These are phyloP conservation scores for Neonectria ditissima DNA, from an alignment of 2,329 filamentous ascomycete species.

Conservation along the genomic window DNA sequence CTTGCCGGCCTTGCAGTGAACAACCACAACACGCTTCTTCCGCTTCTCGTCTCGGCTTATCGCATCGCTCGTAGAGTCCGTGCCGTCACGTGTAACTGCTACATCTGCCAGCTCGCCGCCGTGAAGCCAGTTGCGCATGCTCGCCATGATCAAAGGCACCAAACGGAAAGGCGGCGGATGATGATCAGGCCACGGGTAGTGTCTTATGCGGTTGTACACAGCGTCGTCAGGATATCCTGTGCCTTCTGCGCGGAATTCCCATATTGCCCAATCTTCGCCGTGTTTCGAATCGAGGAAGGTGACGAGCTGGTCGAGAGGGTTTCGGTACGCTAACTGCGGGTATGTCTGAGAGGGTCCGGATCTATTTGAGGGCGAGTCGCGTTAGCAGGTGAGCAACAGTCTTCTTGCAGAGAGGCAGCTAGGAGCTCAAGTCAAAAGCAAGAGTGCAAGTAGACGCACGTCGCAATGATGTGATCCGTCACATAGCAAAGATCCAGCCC, in stretches of 20 bases:
- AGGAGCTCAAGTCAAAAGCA: background rate
- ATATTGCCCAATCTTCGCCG: slow-evolving; percentile 88
- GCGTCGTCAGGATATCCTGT: slow-evolving; percentile 94
- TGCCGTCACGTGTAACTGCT: slow-evolving; percentile 21
- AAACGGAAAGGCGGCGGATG: slow-evolving; percentile 94
- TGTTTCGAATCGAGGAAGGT: slow-evolving; percentile 90
- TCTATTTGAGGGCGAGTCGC: slow-evolving; percentile 57
- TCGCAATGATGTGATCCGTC: slow-evolving; percentile 79
- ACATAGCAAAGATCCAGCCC: slow-evolving; percentile 96
- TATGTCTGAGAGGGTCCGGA: slow-evolving; percentile 92
- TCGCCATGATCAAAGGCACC: slow-evolving; percentile 88
- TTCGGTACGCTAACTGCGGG: slow-evolving; percentile 92
- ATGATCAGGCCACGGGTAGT: slow-evolving; percentile 97
- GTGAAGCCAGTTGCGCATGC: slow-evolving; percentile 90
- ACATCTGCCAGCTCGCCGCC: slow-evolving; percentile 57
- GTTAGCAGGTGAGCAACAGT: slow-evolving; percentile 28
- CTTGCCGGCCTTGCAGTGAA: slow-evolving; percentile 98
- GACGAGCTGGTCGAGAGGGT: slow-evolving; percentile 88
- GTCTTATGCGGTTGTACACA: slow-evolving; percentile 85
- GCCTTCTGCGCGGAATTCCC: slow-evolving; percentile 97
- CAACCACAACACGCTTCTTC: slow-evolving; percentile 78
- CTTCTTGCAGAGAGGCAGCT: background rate
- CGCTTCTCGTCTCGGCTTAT: slow-evolving; percentile 51
- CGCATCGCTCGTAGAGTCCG: slow-evolving; percentile 30
- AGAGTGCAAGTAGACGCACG: slow-evolving; percentile 54